Evolutionary conservation across 2,329 filamentous ascomycete species (phyloP).

Genomic region (Alternaria incomplexa): DNA sequence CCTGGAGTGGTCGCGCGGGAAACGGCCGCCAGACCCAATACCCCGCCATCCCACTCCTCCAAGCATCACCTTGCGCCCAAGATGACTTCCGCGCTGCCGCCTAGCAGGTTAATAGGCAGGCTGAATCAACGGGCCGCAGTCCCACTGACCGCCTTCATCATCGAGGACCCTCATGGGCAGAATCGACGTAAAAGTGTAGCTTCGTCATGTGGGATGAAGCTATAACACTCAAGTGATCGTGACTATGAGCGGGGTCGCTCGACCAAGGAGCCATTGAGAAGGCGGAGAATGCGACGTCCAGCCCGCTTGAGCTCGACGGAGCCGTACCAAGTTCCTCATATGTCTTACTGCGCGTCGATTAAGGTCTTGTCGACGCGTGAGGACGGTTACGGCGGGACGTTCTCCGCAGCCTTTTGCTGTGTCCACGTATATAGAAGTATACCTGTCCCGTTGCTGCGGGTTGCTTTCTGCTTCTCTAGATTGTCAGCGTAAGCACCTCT

Average conservation of each 20-base stretch:
- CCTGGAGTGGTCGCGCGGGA: neutral
- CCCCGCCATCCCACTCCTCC: slow-evolving; percentile 20
- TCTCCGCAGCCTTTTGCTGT: slow-evolving; percentile 38
- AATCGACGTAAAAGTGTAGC: slow-evolving; percentile 31
- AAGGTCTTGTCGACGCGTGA: slow-evolving; percentile 36
- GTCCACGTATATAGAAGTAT: slow-evolving; percentile 40
- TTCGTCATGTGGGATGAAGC: slow-evolving; percentile 29
- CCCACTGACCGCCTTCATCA: slow-evolving; percentile 45
- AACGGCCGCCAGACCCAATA: slow-evolving; percentile 19
- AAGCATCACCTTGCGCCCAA: slow-evolving; percentile 12
- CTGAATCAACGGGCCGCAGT: slow-evolving; percentile 45
- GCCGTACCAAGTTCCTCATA: slow-evolving; percentile 23
- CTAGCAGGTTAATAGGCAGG: slow-evolving; percentile 35
- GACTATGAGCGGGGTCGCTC: slow-evolving; percentile 22
- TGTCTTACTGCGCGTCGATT: slow-evolving; percentile 34
- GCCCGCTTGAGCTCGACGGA: slow-evolving; percentile 23
- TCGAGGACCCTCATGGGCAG: slow-evolving; percentile 35
- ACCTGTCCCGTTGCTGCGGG: slow-evolving; percentile 23
- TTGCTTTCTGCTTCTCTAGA: slow-evolving; percentile 6
- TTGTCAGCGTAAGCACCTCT: slow-evolving; percentile 12
- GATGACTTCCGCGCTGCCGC: slow-evolving; percentile 11
- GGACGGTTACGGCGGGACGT: slow-evolving; percentile 47
- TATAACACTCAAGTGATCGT: slow-evolving; percentile 19
- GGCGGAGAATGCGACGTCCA: slow-evolving; percentile 25
- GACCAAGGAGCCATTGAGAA: slow-evolving; percentile 25